These are phyloP conservation scores for Protomyces arabidopsidicola DNA, from an alignment of 1,139 yeast species.

Conservation along the genomic window DNA sequence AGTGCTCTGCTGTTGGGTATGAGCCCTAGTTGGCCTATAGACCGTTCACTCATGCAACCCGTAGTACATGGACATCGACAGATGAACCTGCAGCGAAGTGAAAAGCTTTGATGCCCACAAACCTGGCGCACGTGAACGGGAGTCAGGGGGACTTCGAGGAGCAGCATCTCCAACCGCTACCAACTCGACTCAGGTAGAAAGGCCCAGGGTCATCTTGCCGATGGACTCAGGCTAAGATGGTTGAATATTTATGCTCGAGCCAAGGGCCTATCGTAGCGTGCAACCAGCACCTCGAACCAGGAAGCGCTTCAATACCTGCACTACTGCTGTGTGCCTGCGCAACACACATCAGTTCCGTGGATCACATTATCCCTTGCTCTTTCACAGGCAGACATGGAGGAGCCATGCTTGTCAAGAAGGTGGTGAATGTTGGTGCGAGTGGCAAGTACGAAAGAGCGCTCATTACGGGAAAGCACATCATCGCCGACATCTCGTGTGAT, in stretches of 20 bases:
- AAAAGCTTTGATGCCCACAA: too few species aligned
- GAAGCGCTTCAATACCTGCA: background rate
- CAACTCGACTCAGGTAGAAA: too few species aligned
- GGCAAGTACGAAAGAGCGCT: conserved; percentile 2
- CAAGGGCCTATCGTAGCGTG: too few species aligned
- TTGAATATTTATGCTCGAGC: too few species aligned
- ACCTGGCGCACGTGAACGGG: too few species aligned
- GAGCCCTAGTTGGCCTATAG: conserved; percentile 7
- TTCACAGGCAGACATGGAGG: conserved; percentile 12
- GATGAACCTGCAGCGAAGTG: too few species aligned
- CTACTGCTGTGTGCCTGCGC: background rate
- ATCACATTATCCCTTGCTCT: background rate
- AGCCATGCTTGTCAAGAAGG: conserved; percentile 2
- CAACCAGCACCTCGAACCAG: too few species aligned
- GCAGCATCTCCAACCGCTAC: too few species aligned
- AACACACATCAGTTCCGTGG: background rate
- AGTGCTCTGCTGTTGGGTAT: conserved; percentile 6
- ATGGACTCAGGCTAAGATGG: too few species aligned
- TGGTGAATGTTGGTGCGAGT: background rate
- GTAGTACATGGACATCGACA: too few species aligned
- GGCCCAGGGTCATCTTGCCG: too few species aligned
- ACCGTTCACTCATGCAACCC: background rate
- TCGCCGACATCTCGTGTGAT: conserved; percentile 6
- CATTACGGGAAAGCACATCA: conserved; percentile 8
- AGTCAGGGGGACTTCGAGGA: too few species aligned